These are phyloP conservation scores for Mycena capillaripes DNA, from an alignment of 768 basidiomycete species.

Conservation along the genomic window DNA sequence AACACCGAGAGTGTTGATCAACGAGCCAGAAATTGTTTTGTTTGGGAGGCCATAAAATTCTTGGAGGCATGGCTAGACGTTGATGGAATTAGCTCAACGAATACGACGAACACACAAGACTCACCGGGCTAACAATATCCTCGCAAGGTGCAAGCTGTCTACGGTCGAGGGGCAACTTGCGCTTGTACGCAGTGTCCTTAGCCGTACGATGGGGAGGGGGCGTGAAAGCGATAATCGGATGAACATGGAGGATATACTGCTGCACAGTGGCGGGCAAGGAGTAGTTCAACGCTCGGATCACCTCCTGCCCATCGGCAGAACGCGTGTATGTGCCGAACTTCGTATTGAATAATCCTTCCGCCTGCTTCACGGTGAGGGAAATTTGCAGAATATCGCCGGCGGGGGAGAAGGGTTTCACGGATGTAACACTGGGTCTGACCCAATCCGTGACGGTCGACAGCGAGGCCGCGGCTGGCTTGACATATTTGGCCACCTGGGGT, in stretches of 20 bases:
- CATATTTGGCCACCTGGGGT: conserved; percentile 18
- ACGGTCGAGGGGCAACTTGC: conserved; percentile 1
- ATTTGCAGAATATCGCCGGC: conserved; percentile 21
- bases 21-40: conserved; percentile 23
- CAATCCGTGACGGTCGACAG: conserved; percentile 21
- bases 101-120: conserved; percentile 3
- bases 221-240: conserved; percentile 21
- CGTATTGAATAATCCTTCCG: conserved; percentile 14
- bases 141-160: conserved; percentile 27
- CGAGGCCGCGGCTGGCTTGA: conserved; percentile 11
- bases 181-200: conserved; percentile 13
- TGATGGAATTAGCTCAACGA: conserved; percentile 12
- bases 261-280: conserved; percentile 12
- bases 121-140: conserved; percentile 24
- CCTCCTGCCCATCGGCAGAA: conserved; percentile 1
- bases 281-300: conserved; percentile 21
- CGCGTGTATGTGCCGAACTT: conserved; percentile 15
- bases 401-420: conserved; percentile 23
- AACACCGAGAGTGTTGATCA: conserved; percentile 18
- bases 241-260: conserved; percentile 6
- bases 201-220: conserved; percentile 5
- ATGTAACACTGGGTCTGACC: conserved; percentile 18
- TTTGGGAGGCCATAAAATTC: conserved; percentile 24
- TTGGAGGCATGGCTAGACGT: conserved; percentile 21
- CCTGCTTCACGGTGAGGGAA: conserved; percentile 17